Conservation (phyloP, 139 green algal genomes). For the Coelastrella sp. region DNA sequence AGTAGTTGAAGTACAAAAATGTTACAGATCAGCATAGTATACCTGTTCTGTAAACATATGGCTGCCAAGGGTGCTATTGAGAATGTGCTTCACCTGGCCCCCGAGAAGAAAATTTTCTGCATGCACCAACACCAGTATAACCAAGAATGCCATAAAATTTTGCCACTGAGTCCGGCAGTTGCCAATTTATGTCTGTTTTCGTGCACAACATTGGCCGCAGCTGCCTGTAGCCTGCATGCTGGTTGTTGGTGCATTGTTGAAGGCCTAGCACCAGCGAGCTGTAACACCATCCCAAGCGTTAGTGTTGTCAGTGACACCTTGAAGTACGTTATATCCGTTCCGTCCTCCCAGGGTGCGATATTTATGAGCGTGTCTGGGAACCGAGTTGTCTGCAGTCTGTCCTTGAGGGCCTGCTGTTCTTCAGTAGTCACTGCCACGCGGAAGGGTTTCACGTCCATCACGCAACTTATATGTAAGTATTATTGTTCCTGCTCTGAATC, state of each 20-base stretch:
- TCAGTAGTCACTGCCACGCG: not conserved
- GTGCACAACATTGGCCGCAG: not conserved
- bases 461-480: not conserved
- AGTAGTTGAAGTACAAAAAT: not conserved
- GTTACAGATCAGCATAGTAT: not conserved
- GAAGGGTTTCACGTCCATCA: not conserved
- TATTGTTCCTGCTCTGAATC: no score
- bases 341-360: constrained; percentile 40
- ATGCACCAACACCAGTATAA: no score
- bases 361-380: constrained; percentile 34
- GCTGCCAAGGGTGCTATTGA: no score
- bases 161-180: no score
- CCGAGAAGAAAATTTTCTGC: no score
- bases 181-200: not conserved
- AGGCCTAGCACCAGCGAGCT: no score
- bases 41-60: no score
- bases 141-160: no score
- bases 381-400: not conserved
- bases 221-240: not conserved
- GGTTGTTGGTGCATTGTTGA: no score
- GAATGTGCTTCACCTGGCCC: no score
- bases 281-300: not conserved
- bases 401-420: constrained; percentile 27
- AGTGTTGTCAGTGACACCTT: not conserved
- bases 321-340: constrained; percentile 39